Conservation (phyloP, 2,329 filamentous ascomycete genomes). For the Domatiomyces globalis region DNA sequence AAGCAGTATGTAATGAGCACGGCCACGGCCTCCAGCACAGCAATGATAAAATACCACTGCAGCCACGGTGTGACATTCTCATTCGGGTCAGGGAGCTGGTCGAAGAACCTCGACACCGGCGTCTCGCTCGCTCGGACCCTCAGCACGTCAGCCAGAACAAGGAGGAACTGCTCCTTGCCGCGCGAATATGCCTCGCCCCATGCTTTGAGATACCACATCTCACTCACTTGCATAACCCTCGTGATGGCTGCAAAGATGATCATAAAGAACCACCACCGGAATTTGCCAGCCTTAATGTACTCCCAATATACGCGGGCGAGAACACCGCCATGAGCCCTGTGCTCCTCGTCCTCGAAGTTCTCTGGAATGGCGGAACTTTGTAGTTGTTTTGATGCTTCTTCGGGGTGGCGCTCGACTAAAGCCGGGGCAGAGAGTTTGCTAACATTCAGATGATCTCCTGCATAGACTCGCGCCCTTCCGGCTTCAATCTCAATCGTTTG, state of each 20-base stretch:
- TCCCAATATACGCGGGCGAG: constrained; percentile 65
- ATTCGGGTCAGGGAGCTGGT: constrained; percentile 50
- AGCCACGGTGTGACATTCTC: constrained; percentile 62
- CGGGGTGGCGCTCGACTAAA: constrained; percentile 25
- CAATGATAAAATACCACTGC: constrained; percentile 53
- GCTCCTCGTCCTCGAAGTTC: constrained; percentile 68
- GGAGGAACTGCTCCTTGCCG: constrained; percentile 18
- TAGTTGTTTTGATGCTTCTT: constrained; percentile 10
- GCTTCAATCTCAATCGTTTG: constrained; percentile 58
- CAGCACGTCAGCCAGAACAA: constrained; percentile 13
- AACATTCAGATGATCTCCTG: constrained; percentile 33
- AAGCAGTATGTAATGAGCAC: constrained; percentile 50
- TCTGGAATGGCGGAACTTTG: constrained; percentile 44
- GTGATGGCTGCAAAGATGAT: constrained; percentile 36
- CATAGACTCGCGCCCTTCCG: constrained; percentile 36
- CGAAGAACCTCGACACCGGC: constrained; percentile 26
- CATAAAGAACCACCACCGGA: constrained; percentile 57
- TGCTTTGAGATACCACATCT: constrained; percentile 70
- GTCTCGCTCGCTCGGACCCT: constrained; percentile 14
- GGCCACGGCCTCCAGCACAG: constrained; percentile 43
- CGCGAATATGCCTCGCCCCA: constrained; percentile 65
- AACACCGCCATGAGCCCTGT: constrained; percentile 60
- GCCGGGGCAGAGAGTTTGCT: constrained; percentile 26
- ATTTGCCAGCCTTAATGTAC: constrained; percentile 67
- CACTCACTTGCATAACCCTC: constrained; percentile 46